Evolutionary conservation across 2,329 filamentous ascomycete genomes (phyloP), one percentile per base, ranked within the genome.

Genomic region (Hypomyces rosellus): DNA sequence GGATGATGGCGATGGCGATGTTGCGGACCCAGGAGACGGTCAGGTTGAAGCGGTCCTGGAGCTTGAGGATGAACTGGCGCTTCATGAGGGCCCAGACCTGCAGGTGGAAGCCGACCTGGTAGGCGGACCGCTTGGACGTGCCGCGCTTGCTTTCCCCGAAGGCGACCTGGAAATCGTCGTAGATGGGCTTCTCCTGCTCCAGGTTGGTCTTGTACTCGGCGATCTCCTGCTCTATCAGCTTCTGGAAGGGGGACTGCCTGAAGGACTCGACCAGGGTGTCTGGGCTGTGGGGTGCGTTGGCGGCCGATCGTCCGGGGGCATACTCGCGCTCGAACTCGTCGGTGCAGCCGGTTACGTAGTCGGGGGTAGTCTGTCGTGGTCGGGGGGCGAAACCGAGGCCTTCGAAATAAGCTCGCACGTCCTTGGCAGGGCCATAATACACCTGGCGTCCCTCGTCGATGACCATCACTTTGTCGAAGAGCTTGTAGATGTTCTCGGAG

Each of bases 1-100:
- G 74, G 20, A 95, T 80, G 52, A 95, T 84, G 13, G 85, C 88
- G 57, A 92, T 84, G 57, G 88, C 72, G 57, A 91, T 83, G 51
- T 71, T 77, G 8, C 78, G 73, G 38, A 77, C 56, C 87, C 87
- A 93, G 2, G 84, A 84, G 30, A 93, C 80, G 13, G 75, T 71
- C 5, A 95, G 74, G n/a, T 84, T 82, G 61, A 91, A 86, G 51
- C 85, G 85, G 65, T 95, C 89, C 66, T 95, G 88, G 73, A 89
- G 85, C 71, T 93, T 93, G 60, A 95, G 83, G 46, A 86, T 74
- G 65, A 90, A 93, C 65, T 95, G 89, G 5, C 89, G 82, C 65
- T 89, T 85, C 78, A 91, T 87, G 54, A 93, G 69, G 1, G 87
- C 86, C 85, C 85, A 91, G 18, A 93, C 77, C 64, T 95, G 90